Evolutionary conservation across 2,329 filamentous ascomycete species (phyloP).

Genomic region (Scedosporium boydii): DNA sequence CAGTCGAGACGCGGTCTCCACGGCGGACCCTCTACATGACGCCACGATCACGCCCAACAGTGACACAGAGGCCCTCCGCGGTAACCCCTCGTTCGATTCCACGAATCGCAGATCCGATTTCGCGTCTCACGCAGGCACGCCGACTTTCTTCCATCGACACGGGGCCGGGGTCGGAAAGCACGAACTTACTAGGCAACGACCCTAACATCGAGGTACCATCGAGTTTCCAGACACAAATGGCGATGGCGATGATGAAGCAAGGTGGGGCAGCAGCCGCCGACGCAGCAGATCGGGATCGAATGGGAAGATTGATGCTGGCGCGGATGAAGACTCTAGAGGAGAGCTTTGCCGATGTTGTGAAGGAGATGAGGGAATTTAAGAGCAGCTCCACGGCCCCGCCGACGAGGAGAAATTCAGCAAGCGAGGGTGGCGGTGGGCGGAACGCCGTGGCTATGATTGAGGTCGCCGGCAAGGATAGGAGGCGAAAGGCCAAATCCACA

Average conservation of each 20-base stretch:
- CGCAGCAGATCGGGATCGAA: conserved; percentile 49
- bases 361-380: conserved; percentile 62
- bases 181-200: conserved; percentile 49
- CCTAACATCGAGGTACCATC: conserved; percentile 57
- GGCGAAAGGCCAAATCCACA: conserved; percentile 16
- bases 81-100: conserved; percentile 5
- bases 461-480: conserved; percentile 21
- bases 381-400: conserved; percentile 34
- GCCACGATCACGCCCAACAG: conserved; percentile 47
- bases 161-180: conserved; percentile 61
- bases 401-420: conserved; percentile 42
- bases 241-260: conserved; percentile 55
- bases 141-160: conserved; percentile 58
- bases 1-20: conserved; percentile 34
- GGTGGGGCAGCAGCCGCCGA: conserved; percentile 21
- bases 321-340: conserved; percentile 91
- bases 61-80: conserved; percentile 25
- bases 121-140: conserved; percentile 20
- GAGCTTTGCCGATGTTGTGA: conserved; percentile 77
- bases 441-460: conserved; percentile 19
- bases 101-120: not conserved
- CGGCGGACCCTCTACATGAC: conserved; percentile 31
- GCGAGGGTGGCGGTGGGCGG: conserved; percentile 21
- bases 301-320: conserved; percentile 73
- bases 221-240: conserved; percentile 76